A percentile compares a stretch with the other conserved stretches of the same genome.
Evolutionary conservation across 2,329 filamentous ascomycete species (phyloP).

Genomic region (Diaporthe helianthi): DNA sequence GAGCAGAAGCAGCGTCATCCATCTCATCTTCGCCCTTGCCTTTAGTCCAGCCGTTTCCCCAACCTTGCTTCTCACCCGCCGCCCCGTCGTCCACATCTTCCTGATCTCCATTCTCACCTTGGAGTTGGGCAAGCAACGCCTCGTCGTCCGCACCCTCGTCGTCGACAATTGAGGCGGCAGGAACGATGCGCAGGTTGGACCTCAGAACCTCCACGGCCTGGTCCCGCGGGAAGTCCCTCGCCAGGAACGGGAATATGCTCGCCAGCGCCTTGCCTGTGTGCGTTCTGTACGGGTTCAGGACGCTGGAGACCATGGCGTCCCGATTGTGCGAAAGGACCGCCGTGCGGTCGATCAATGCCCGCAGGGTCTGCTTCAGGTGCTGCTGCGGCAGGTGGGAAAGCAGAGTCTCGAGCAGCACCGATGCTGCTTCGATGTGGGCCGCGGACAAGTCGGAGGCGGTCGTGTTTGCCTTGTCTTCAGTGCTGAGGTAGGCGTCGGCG

Average conservation of each 20-base stretch:
- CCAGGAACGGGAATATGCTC: conserved; percentile 82
- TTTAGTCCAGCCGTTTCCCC: neutral
- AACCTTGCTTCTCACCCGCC: neutral
- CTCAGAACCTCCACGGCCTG: conserved; percentile 75
- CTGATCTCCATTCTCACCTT: conserved; percentile 44
- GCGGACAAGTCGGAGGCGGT: conserved; percentile 43
- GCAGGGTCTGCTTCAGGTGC: conserved; percentile 72
- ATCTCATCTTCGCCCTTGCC: conserved; percentile 40
- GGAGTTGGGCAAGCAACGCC: conserved; percentile 40
- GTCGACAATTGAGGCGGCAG: conserved; percentile 36
- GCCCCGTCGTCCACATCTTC: conserved; percentile 45
- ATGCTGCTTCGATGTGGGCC: conserved; percentile 63
- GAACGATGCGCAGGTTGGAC: conserved; percentile 59
- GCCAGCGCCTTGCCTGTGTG: conserved; percentile 69
- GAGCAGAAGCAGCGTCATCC: conserved; percentile 32
- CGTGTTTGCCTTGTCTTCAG: conserved; percentile 43
- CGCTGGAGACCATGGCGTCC: conserved; percentile 79
- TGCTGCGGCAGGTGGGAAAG: conserved; percentile 70
- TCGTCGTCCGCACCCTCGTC: conserved; percentile 59
- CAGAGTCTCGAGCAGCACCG: conserved; percentile 65
- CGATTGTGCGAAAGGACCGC: conserved; percentile 75
- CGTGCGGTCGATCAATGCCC: conserved; percentile 80
- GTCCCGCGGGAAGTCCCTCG: conserved; percentile 67
- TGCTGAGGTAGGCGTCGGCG: conserved; percentile 73
- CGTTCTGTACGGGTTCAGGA: conserved; percentile 77